Percentiles rank a stretch among this genome's conserved stretches.
Conservation (phyloP, 345 rosid species). For the Toxicodendron radicans region DNA sequence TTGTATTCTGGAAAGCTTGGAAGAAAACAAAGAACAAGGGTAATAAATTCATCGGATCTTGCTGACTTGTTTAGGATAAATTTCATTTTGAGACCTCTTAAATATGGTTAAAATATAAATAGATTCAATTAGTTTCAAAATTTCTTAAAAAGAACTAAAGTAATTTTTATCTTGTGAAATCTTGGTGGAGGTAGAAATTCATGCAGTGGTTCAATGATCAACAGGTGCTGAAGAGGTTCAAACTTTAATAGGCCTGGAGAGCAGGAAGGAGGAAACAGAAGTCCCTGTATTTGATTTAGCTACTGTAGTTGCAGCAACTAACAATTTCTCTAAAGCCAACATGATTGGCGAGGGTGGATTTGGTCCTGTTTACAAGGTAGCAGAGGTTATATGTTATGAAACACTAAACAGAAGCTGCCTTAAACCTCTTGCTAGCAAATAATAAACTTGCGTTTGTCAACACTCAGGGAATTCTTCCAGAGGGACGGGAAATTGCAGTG, state of each 20-base stretch:
- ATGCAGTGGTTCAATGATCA: neutral
- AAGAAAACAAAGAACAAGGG: conserved; percentile 9
- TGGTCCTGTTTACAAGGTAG: conserved; percentile 37
- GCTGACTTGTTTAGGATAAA: too few relatives aligned
- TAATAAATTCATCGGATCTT: neutral
- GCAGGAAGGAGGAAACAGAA: conserved; percentile 21
- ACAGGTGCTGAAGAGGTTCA: neutral
- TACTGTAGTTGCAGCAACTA: conserved; percentile 32
- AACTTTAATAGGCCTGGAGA: neutral
- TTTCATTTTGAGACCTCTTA: too few relatives aligned
- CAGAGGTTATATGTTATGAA: neutral
- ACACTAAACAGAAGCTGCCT: neutral
- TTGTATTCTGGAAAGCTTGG: conserved; percentile 7
- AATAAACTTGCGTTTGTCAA: too few relatives aligned
- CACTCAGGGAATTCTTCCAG: conserved; percentile 27
- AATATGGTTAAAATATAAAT: too few relatives aligned
- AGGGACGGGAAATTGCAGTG: conserved; percentile 43
- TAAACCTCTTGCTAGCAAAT: too few relatives aligned
- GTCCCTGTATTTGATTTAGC: conserved; percentile 30
- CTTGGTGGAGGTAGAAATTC: neutral
- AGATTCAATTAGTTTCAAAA: too few relatives aligned
- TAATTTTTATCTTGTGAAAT: neutral
- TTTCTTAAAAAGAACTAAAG: neutral
- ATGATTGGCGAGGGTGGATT: conserved; percentile 45
- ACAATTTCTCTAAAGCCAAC: conserved; percentile 30